Conservation (phyloP, 2,329 filamentous ascomycete genomes). For the Penicillium sp. region DNA sequence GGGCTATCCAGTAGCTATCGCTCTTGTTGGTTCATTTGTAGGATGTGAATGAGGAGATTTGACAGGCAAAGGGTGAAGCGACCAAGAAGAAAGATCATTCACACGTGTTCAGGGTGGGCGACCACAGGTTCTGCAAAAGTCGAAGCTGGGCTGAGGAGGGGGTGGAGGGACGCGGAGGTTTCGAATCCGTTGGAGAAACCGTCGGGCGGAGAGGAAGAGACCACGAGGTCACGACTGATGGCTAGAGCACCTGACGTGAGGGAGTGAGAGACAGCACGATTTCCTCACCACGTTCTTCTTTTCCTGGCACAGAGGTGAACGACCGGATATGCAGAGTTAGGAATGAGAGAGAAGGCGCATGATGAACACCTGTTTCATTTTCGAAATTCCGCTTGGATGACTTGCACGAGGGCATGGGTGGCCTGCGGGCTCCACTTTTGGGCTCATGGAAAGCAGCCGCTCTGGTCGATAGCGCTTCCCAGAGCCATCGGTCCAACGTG, state of each 20-base stretch:
- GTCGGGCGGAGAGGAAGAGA: conserved; percentile 3
- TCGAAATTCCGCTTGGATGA: background rate
- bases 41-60: conserved; percentile 9
- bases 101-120: background rate
- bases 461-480: background rate
- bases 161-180: background rate
- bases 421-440: background rate
- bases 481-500: background rate
- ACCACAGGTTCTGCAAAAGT: background rate
- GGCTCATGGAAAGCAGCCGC: background rate
- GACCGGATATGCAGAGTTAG: background rate
- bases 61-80: no score
- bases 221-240: background rate
- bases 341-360: background rate
- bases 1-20: conserved; percentile 13
- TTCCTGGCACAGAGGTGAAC: no score
- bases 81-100: no score
- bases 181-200: background rate
- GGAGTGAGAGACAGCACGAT: no score
- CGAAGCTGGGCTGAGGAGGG: background rate
- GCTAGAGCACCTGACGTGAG: conserved; percentile 1
- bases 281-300: no score
- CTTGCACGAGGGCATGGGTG: background rate
- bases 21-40: conserved; percentile 17
- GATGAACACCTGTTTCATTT: conserved; percentile 1